Conservation (phyloP, 2,329 filamentous ascomycete species). For the Metarhizium brunneum region DNA sequence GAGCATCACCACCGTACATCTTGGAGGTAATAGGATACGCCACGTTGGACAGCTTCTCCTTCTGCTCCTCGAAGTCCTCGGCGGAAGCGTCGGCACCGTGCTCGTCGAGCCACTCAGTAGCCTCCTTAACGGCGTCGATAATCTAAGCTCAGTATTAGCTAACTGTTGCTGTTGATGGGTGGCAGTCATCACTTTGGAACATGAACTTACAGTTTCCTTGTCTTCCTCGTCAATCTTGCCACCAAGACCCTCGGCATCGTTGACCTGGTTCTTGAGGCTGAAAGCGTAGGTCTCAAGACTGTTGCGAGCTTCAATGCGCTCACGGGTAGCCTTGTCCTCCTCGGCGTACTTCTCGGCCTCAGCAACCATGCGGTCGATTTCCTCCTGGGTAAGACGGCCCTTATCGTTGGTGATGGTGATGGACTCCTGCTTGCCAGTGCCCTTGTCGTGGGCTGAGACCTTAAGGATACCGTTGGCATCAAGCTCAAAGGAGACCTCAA, state of each 20-base stretch:
- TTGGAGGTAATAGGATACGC: conserved; percentile 99
- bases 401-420: conserved; percentile 99
- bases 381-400: conserved; percentile 89
- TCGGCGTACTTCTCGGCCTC: conserved; percentile 99
- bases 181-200: not conserved
- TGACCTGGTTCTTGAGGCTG: conserved; percentile 98
- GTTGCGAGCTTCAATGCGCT: conserved; percentile 95
- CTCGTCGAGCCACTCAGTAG: conserved; percentile 93
- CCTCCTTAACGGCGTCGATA: conserved; percentile 92
- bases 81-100: conserved; percentile 75
- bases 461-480: conserved; percentile 98
- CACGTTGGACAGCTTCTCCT: conserved; percentile 95
- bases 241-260: conserved; percentile 91
- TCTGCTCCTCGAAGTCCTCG: conserved; percentile 99
- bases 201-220: conserved; percentile 76
- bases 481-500: conserved; percentile 95
- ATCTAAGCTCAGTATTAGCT: conserved; percentile 47
- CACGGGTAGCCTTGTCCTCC: conserved; percentile 96
- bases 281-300: conserved; percentile 98
- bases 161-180: conserved; percentile 5
- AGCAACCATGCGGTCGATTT: conserved; percentile 98
- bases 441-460: conserved; percentile 94
- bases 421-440: conserved; percentile 91
- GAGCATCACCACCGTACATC: conserved; percentile 63
- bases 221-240: conserved; percentile 98